These are phyloP conservation scores for Penicillium malachiteum DNA, from an alignment of 495 filamentous ascomycete genomes.

Conservation along the genomic window DNA sequence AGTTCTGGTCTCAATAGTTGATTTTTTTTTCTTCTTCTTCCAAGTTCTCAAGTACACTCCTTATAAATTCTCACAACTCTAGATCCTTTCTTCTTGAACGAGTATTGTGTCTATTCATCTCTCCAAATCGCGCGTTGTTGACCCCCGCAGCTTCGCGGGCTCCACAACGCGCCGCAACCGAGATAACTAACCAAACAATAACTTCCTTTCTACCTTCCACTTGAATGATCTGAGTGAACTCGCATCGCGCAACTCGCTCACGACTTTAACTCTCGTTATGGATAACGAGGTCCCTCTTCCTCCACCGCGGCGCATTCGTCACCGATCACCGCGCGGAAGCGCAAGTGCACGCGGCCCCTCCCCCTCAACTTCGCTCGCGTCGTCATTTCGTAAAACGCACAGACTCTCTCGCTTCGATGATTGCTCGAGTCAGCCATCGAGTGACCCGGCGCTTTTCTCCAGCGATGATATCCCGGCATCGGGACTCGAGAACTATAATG, in stretches of 20 bases:
- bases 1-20: background rate
- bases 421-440: constrained; percentile 55
- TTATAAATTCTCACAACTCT: background rate
- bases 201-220: constrained; percentile 17
- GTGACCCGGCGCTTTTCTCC: constrained; percentile 74
- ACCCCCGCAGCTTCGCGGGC: constrained; percentile 6
- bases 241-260: background rate
- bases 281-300: constrained; percentile 46
- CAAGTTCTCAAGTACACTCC: background rate
- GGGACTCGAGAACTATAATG: constrained; percentile 67
- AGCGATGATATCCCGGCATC: constrained; percentile 72
- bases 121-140: constrained; percentile 23
- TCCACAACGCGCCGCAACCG: constrained; percentile 4
- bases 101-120: background rate
- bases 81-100: background rate
- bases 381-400: constrained; percentile 33
- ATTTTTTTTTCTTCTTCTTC: background rate
- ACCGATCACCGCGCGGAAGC: constrained; percentile 32
- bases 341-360: constrained; percentile 4
- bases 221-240: constrained; percentile 3
- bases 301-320: constrained; percentile 41
- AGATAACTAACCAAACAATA: constrained; percentile 8
- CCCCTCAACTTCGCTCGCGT: constrained; percentile 10
- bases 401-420: constrained; percentile 42
- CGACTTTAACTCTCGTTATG: constrained; percentile 27